Evolutionary conservation across 352 stramenopile genomes (phyloP), one percentile per base, ranked within the genome.

Genomic region (Phytopythium oedochilum): DNA sequence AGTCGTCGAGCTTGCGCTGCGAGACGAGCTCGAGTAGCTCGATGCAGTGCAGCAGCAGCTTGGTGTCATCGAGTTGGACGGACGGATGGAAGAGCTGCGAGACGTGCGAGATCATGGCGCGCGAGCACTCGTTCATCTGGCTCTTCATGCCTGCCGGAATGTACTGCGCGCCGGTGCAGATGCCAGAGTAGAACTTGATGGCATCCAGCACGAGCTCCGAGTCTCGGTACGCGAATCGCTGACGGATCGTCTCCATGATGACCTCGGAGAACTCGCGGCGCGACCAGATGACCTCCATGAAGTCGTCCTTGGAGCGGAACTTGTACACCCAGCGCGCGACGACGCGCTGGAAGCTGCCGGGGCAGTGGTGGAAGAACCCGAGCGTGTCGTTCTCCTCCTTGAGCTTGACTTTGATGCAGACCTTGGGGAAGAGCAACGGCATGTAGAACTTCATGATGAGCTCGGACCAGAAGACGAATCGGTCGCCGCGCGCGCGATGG

Each of bases 371-470:
- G 54, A 93, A 95, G 53, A 95, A 95, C 7, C 85, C 85, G 14
- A 89, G 67, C 31, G 71, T 81, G 47, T 95, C 83, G 10, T 62
- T 64, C 53, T 92, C 84, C 22, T 92, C 85, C 70, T 95, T 95
- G 44, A 95, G 63, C 45, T 89, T 90, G 10, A 86, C 72, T 54
- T 93, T 91, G 18, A 93, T 60, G 66, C 85, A 93, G 10, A 93
- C 66, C 46, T 95, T 95, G 3, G 86, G 86, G 57, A 91, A 96
- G 49, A 96, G 55, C 36, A 96, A 57, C 28, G 86, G 86, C 86
- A 96, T 96, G 59, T 92, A 96, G 49, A 89, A 96, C 35, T 83
- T 82, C 86, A 96, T 96, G 53, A 96, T 89, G 12, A 96, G 63
- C 25, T 93, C 78, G 23, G 75, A 71, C 86, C 86, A 96, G 58